phyloP scores from a whole-genome alignment of 2,329 filamentous ascomycete species.

The Cercospora sp. region DNA sequence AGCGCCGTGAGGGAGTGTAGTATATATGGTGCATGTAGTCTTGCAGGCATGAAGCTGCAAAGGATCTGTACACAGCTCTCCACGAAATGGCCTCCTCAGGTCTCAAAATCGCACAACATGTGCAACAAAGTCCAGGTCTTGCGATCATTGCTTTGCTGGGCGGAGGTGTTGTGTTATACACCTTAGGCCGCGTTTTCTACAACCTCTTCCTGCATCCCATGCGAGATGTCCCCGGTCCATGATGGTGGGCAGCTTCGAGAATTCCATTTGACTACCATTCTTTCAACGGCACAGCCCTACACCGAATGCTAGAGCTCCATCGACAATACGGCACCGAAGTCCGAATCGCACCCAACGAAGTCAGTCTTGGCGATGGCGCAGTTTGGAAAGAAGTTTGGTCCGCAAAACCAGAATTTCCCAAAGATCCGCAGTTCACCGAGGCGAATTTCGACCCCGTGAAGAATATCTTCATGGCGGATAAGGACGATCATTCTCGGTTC shows the following conservation, averaged over 20 bases:
- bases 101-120: neutral
- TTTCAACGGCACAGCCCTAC: neutral
- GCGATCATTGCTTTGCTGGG: neutral
- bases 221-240: neutral
- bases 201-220: neutral
- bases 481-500: neutral
- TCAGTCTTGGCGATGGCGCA: neutral
- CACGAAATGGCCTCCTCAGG: neutral
- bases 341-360: neutral
- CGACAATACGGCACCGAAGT: neutral
- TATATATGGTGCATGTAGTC: neutral
- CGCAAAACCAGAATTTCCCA: neutral
- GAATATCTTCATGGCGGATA: neutral
- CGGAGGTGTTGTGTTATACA: neutral
- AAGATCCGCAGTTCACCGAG: neutral
- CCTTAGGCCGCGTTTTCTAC: neutral
- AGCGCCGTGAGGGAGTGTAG: neutral
- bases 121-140: neutral
- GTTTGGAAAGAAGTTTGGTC: neutral
- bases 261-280: neutral
- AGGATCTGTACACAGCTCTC: neutral
- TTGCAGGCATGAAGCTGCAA: neutral
- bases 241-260: neutral
- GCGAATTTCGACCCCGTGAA: neutral
- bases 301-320: neutral